Evolutionary conservation across 305 asterid genomes (phyloP).

Genomic region (Fraxinus dipetala): DNA sequence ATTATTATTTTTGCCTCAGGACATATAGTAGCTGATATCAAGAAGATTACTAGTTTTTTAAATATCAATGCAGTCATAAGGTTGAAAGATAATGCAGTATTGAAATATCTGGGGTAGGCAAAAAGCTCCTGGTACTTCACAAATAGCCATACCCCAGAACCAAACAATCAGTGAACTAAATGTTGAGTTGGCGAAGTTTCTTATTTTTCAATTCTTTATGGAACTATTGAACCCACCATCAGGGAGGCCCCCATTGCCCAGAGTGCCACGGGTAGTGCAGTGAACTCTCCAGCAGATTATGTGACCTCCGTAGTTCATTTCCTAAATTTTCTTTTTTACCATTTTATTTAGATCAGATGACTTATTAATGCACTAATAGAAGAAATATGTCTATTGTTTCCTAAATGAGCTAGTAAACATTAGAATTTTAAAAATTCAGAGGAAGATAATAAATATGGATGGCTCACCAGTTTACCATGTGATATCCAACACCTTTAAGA

Average conservation of each 20-base stretch:
- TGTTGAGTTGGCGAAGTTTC: neutral
- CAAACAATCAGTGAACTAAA: neutral
- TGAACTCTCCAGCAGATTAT: neutral
- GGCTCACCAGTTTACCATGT: conserved; percentile 97
- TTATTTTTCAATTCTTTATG: neutral
- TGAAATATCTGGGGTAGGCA: neutral
- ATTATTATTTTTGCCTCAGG: neutral
- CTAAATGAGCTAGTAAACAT: neutral
- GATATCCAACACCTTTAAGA: conserved; percentile 80
- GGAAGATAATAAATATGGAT: conserved; percentile 18
- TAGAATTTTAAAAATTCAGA: neutral
- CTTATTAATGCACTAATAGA: neutral
- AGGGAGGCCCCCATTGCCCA: neutral
- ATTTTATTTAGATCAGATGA: neutral
- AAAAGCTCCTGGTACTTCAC: conserved; percentile 6
- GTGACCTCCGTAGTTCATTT: neutral
- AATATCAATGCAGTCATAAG: conserved; percentile 7
- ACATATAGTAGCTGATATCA: conserved; percentile 8
- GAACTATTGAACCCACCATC: neutral
- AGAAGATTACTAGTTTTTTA: neutral
- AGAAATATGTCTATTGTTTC: neutral
- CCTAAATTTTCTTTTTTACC: neutral
- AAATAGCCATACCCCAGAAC: conserved; percentile 9
- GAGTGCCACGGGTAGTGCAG: neutral
- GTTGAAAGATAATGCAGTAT: conserved; percentile 1